These are phyloP conservation scores for Tulasnella sp. DNA, from an alignment of 768 basidiomycete species.

Conservation along the genomic window DNA sequence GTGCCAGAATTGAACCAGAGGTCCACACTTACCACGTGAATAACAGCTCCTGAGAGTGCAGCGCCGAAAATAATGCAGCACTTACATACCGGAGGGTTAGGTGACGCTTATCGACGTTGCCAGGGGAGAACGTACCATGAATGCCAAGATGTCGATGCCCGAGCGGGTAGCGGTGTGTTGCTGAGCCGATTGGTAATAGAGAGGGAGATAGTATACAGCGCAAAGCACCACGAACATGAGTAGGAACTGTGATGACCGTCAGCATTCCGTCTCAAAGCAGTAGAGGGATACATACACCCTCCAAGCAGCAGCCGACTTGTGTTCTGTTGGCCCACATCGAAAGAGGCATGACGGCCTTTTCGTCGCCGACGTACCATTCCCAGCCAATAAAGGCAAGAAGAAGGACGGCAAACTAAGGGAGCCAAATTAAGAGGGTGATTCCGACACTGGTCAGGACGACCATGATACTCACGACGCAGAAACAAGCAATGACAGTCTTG, in stretches of 20 bases:
- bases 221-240: constrained; percentile 12
- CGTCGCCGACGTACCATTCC: constrained; percentile 39
- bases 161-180: constrained; percentile 37
- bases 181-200: constrained; percentile 32
- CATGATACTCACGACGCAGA: constrained; percentile 19
- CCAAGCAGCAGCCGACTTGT: constrained; percentile 34
- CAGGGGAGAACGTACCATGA: constrained; percentile 33
- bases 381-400: constrained; percentile 30
- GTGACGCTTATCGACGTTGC: neutral
- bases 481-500: constrained; percentile 38
- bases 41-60: constrained; percentile 38
- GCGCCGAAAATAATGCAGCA: constrained; percentile 36
- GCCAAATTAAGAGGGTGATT: neutral
- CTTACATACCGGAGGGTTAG: neutral
- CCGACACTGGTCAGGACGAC: neutral
- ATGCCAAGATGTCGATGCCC: constrained; percentile 41
- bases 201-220: constrained; percentile 31
- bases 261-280: neutral
- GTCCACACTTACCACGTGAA: constrained; percentile 28
- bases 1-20: neutral
- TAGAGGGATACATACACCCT: constrained; percentile 24
- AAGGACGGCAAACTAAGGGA: constrained; percentile 10
- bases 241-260: neutral
- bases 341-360: constrained; percentile 39
- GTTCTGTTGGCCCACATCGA: constrained; percentile 38